Base-by-base conservation (phyloP, 352 stramenopile genomes). In the Phytophthora citricola region DNA sequence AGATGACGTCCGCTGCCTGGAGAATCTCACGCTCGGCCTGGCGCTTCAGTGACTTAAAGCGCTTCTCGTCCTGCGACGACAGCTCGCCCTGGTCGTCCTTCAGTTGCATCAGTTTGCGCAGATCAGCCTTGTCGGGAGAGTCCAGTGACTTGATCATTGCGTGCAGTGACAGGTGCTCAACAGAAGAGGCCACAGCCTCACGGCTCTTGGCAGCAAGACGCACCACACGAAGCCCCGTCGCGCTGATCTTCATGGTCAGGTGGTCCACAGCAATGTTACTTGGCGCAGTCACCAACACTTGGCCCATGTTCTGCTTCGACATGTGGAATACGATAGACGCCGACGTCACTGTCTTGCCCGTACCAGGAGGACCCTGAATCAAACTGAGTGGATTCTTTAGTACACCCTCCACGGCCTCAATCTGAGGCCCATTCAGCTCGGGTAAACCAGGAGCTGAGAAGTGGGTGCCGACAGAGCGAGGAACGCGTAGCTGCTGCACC, bases 281-380 rank as follows among this genome's bases (percentile, higher is more conserved):
- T 0, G 98, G 98, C 12, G 98, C 98, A 5, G 95, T 99, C 9
- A 99, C 98, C 8, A 99, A 85, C 32, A 99, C 97, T 75, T 99
- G 97, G 15, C 97, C 96, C 93, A 98, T 98, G 69, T 98, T 98
- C 69, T 99, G 95, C 68, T 98, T 97, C 24, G 97, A 97, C 74
- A 99, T 91, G 81, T 99, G 98, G 72, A 99, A 99, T n/a, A 99
- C 97, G 27, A 99, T 92, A 5, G 97, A 98, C 2, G 98, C 98
- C 43, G 90, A 99, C 4, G 97, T 99, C 20, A 99, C 97, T 2
- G 86, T 94, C 67, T 99, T 99, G 22, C 98, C 98, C 3, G 95
- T 99, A 26, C 97, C 97, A 2, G 97, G 97, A 24, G 97, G 97
- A 4, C 97, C 98, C 75, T 99, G 98, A 67, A 99, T 99, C 27